Conservation (phyloP, 164 flowering plant species). For the Annona cherimola region DNA sequence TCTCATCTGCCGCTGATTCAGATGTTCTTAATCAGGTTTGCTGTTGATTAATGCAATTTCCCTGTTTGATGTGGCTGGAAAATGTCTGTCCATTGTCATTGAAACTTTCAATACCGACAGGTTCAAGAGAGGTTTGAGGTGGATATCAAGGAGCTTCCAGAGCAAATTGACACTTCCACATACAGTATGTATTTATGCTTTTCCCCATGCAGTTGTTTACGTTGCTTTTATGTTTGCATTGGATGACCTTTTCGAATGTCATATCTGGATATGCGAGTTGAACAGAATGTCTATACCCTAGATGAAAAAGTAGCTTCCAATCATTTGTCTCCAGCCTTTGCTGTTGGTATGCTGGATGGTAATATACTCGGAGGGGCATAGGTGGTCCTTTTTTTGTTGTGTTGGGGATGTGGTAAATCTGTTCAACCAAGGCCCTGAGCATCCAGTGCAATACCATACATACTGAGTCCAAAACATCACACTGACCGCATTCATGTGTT, state of each 20-base stretch:
- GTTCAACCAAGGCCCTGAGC: neutral
- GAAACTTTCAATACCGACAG: conserved; percentile 25
- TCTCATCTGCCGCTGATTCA: conserved; percentile 85
- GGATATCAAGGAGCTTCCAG: conserved; percentile 97
- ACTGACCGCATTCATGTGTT: neutral
- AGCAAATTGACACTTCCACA: conserved; percentile 95
- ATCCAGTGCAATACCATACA: neutral
- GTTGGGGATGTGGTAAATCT: neutral
- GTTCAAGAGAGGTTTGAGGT: conserved; percentile 97
- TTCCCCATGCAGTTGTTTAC: neutral
- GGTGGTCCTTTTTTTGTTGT: neutral
- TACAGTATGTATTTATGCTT: conserved; percentile 58
- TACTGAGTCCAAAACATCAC: neutral
- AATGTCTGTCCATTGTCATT: neutral
- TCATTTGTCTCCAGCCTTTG: neutral
- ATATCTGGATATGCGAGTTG: too few species aligned
- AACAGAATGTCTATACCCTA: too few species aligned
- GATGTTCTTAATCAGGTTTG: conserved; percentile 90
- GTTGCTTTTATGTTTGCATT: neutral
- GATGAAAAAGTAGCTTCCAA: neutral
- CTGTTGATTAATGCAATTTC: neutral
- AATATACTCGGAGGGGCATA: neutral
- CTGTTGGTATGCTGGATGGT: neutral
- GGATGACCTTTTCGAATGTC: neutral
- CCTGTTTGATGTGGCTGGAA: neutral